phyloP scores from a whole-genome alignment of 129 eudicot genomes.

The Helianthus annuus region HanXRQr2.0-SUNRISE NC_035442.2:76140633-76141132 shows the following conservation, averaged over 20 bases:
- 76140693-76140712: slow-evolving; percentile 94
- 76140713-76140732: slow-evolving; percentile 88
- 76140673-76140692: slow-evolving; percentile 85
- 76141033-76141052: not conserved
- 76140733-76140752: slow-evolving; percentile 89
- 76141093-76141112: not conserved
- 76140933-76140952: too few relatives aligned
- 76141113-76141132: not conserved
- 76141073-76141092: not conserved
- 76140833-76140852: too few relatives aligned
- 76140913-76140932: too few relatives aligned
- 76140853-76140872: not conserved
- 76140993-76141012: too few relatives aligned
- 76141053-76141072: not conserved
- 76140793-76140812: not conserved
- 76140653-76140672: slow-evolving; percentile 80
- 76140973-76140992: too few relatives aligned
- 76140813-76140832: not conserved
- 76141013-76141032: too few relatives aligned
- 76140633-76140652: slow-evolving; percentile 76
- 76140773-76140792: not conserved
- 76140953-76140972: too few relatives aligned
- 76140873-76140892: not conserved
- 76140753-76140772: slow-evolving; percentile 7
- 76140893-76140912: not conserved